These are phyloP conservation scores for Chloris gayana DNA, from an alignment of 176 grass and related monocot genomes.

Conservation along the genomic window DNA sequence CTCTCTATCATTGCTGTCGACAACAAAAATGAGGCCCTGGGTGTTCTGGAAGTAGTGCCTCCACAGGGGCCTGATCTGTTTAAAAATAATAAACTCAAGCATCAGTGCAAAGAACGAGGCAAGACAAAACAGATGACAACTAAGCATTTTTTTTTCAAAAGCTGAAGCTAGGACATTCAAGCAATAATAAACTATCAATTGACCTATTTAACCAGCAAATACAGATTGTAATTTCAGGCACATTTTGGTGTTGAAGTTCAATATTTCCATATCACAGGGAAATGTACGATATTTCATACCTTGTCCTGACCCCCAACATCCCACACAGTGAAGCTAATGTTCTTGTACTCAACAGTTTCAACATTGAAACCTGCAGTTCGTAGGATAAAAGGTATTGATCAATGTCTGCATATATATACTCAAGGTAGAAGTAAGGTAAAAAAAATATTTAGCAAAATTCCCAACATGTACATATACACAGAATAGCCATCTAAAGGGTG, in stretches of 20 bases:
- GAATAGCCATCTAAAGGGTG: neutral
- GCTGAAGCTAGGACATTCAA: neutral
- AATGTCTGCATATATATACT: neutral
- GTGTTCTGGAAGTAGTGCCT: conserved; percentile 96
- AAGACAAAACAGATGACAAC: neutral
- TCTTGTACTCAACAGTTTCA: conserved; percentile 70
- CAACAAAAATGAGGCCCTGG: conserved; percentile 93
- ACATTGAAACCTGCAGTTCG: conserved; percentile 62
- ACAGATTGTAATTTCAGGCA: neutral
- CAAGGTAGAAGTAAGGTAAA: neutral
- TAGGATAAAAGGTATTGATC: neutral
- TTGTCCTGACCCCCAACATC: conserved; percentile 72
- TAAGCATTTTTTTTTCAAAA: neutral
- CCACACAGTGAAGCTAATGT: conserved; percentile 71
- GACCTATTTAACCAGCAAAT: neutral
- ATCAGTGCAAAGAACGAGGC: neutral
- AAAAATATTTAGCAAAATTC: neutral
- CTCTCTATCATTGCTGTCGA: conserved; percentile 86
- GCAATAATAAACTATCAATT: neutral
- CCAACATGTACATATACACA: neutral
- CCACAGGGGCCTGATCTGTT: conserved; percentile 87
- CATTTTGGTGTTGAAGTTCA: neutral
- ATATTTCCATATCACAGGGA: neutral
- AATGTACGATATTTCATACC: conserved; percentile 15
- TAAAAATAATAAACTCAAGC: neutral